Evolutionary conservation across 148 eudicot genomes (phyloP), one percentile per base, ranked within the genome.

Genomic region (Amaranthus palmeri): DNA sequence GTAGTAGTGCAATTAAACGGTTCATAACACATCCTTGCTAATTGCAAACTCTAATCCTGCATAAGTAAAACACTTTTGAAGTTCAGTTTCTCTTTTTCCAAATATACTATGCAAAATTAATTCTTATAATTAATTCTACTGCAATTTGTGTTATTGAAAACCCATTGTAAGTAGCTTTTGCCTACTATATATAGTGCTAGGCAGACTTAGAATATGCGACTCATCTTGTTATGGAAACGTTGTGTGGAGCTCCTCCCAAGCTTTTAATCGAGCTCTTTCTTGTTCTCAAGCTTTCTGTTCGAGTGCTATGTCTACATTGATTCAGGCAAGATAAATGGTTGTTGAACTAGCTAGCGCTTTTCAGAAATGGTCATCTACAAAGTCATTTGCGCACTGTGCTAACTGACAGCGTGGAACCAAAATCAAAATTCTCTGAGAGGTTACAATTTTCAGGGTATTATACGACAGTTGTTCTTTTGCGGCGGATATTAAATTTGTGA

Each of bases 401-500:
- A 44, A 9, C 8, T 77, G 44, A 8, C 11, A 49, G 36, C 52
- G 66, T 48, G 69, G 70, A 47, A 67, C 8, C 8, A n/a, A n/a
- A 40, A 58, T 68, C 73, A 69, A 65, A 62, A 7, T 8, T 57
- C 10, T 42, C 42, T n/a, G n/a, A 51, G 54, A 10, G 18, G 54
- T 47, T 68, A 15, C 41, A 4, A 18, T 40, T 40, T 56, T 61
- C 6, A 53, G 6, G 68, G 61, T 18, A 36, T 10, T 9, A 13
- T 61, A 8, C n/a, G 13, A 17, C 36, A 5, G 6, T 57, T 45
- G 4, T 10, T 46, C 13, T 69, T 48, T 47, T 36, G n/a, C 18
- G 48, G 56, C 42, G 75, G 70, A 50, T 40, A 61, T 51, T 7
- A 60, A 75, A 49, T 50, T 71, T 62, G 58, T 3, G 43, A n/a